Conservation (phyloP, 1,284 basidiomycete genomes). For the Leccinum pallidistipes region DNA sequence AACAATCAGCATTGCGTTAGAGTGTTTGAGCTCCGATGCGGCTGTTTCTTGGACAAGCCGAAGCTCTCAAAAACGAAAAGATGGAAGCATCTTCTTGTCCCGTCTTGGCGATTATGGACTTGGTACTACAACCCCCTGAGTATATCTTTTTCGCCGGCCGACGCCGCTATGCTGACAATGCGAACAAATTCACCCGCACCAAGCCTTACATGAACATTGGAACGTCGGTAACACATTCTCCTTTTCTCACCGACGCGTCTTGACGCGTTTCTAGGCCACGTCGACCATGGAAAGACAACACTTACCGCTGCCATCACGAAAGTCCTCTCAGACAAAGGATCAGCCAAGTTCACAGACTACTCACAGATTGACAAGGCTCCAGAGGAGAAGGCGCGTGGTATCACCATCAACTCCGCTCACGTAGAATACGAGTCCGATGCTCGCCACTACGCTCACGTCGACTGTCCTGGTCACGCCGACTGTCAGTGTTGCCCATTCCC, state of each 20-base stretch:
- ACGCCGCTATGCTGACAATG: too few relatives aligned
- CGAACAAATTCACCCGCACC: too few relatives aligned
- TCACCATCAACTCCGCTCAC: slow-evolving; percentile 95
- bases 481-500: slow-evolving; percentile 49
- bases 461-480: slow-evolving; percentile 96
- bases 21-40: too few relatives aligned
- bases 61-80: too few relatives aligned
- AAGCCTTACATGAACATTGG: slow-evolving; percentile 81
- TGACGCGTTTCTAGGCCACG: slow-evolving; percentile 60
- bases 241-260: slow-evolving; percentile 14
- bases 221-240: slow-evolving; percentile 61
- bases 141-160: too few relatives aligned
- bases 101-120: too few relatives aligned
- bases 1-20: too few relatives aligned
- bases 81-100: too few relatives aligned
- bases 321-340: slow-evolving; percentile 79
- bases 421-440: slow-evolving; percentile 96
- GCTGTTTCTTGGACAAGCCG: too few relatives aligned
- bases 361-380: slow-evolving; percentile 99
- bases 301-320: slow-evolving; percentile 99
- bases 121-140: too few relatives aligned
- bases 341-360: slow-evolving; percentile 97
- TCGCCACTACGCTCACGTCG: slow-evolving; percentile 98
- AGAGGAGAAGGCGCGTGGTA: slow-evolving; percentile 99
- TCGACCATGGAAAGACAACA: slow-evolving; percentile 96